phyloP scores from a whole-genome alignment of 1,284 basidiomycete species.

The Wolfiporia cocos region DNA sequence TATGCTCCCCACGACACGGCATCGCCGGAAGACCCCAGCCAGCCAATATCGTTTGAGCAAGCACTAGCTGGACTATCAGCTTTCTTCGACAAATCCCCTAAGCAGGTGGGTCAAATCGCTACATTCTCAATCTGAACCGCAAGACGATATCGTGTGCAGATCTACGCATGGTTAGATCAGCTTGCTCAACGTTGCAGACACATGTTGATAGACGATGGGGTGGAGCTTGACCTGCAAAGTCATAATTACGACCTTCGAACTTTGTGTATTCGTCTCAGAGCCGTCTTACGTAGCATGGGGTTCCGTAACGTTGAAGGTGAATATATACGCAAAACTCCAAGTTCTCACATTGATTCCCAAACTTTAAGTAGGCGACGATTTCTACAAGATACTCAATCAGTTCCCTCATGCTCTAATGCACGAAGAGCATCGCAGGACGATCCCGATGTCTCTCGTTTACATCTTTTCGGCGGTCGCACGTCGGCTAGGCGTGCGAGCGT shows the following conservation, averaged over 20 bases:
- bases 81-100: constrained; percentile 43
- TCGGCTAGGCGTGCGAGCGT: constrained; percentile 44
- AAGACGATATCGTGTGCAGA: constrained; percentile 21
- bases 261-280: constrained; percentile 14
- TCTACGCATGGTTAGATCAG: constrained; percentile 32
- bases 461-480: constrained; percentile 49
- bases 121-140: too few species aligned
- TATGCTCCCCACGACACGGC: too few species aligned
- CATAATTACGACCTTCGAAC: constrained; percentile 16
- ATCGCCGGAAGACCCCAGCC: too few species aligned
- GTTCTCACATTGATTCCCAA: not conserved
- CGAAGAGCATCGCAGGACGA: constrained; percentile 34
- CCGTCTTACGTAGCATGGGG: constrained; percentile 15
- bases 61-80: constrained; percentile 47
- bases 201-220: constrained; percentile 5
- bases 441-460: constrained; percentile 58
- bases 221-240: constrained; percentile 10
- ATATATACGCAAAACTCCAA: not conserved
- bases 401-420: constrained; percentile 57
- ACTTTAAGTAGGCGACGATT: constrained; percentile 16
- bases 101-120: constrained; percentile 36
- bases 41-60: constrained; percentile 36
- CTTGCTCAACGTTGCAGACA: constrained; percentile 36
- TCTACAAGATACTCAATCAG: constrained; percentile 41
- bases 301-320: constrained; percentile 18